phyloP scores from a whole-genome alignment of 1,139 yeast species.

The Hyphopichia burtonii region DNA sequence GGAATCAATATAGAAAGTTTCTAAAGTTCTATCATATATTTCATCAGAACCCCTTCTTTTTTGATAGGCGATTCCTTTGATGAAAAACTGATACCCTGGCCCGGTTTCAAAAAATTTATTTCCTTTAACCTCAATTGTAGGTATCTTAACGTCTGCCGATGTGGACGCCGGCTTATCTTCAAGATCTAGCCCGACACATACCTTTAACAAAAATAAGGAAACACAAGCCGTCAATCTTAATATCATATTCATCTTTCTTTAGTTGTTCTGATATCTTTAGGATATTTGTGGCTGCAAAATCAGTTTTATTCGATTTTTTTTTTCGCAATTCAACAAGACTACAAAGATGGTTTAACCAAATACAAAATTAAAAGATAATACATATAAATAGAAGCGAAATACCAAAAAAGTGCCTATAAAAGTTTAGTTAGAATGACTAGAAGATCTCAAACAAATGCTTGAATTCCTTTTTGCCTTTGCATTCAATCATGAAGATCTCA shows the following conservation, averaged over 20 bases:
- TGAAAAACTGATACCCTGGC: slow-evolving; percentile 49
- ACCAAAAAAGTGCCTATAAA: too few relatives aligned
- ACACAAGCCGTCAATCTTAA: too few relatives aligned
- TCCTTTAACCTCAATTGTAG: slow-evolving; percentile 37
- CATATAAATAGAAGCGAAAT: neutral
- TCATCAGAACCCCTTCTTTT: slow-evolving; percentile 39
- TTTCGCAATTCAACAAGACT: too few relatives aligned
- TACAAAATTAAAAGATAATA: neutral
- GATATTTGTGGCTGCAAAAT: too few relatives aligned
- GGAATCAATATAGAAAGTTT: slow-evolving; percentile 51
- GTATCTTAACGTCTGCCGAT: neutral
- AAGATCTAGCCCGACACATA: too few relatives aligned
- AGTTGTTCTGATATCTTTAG: too few relatives aligned
- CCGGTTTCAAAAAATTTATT: slow-evolving; percentile 46
- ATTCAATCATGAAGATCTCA: slow-evolving; percentile 44
- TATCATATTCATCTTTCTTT: too few relatives aligned
- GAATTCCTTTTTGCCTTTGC: slow-evolving; percentile 46
- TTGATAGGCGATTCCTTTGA: slow-evolving; percentile 62
- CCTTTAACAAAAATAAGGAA: too few relatives aligned
- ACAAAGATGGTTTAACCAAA: too few relatives aligned
- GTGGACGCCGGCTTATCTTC: too few relatives aligned
- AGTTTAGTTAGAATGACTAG: slow-evolving; percentile 7
- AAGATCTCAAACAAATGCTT: slow-evolving; percentile 33
- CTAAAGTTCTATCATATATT: slow-evolving; percentile 16
- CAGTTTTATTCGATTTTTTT: too few relatives aligned